Conservation (phyloP, 2,329 filamentous ascomycete genomes). For the Xylariaceae sp. region DNA sequence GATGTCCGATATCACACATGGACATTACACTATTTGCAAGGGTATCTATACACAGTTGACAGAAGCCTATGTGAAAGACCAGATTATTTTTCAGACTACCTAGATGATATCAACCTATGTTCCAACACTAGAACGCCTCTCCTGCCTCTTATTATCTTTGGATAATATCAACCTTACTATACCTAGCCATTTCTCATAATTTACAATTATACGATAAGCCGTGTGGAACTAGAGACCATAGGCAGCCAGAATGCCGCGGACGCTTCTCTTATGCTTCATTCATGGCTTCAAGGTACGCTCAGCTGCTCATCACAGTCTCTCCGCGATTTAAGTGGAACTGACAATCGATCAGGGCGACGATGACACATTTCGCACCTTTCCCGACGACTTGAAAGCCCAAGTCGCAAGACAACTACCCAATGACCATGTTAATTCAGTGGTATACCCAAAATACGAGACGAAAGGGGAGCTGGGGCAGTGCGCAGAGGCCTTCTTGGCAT, state of each 20-base stretch:
- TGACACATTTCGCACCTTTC: conserved; percentile 66
- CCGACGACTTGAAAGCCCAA: conserved; percentile 55
- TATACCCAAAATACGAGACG: conserved; percentile 72
- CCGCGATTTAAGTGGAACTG: background rate
- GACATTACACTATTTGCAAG: too few species aligned
- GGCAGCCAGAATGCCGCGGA: conserved; percentile 40
- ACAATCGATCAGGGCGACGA: conserved; percentile 53
- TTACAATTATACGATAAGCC: background rate
- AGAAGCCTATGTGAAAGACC: too few species aligned
- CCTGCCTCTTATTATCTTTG: conserved; percentile 3
- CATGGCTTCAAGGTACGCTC: conserved; percentile 65
- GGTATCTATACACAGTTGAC: too few species aligned
- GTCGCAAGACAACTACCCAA: conserved; percentile 57
- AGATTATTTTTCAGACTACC: too few species aligned
- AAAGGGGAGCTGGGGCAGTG: conserved; percentile 59
- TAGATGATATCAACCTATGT: too few species aligned
- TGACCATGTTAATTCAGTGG: conserved; percentile 55
- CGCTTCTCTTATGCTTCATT: conserved; percentile 67
- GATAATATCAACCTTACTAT: background rate
- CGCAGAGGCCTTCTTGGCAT: conserved; percentile 43
- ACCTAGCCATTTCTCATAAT: background rate
- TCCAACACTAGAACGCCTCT: too few species aligned
- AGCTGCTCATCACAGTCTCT: background rate
- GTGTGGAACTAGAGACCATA: too few species aligned
- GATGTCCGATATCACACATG: too few species aligned